Evolutionary conservation across 2,329 filamentous ascomycete species (phyloP).

Genomic region (Pezicula radicicola): DNA sequence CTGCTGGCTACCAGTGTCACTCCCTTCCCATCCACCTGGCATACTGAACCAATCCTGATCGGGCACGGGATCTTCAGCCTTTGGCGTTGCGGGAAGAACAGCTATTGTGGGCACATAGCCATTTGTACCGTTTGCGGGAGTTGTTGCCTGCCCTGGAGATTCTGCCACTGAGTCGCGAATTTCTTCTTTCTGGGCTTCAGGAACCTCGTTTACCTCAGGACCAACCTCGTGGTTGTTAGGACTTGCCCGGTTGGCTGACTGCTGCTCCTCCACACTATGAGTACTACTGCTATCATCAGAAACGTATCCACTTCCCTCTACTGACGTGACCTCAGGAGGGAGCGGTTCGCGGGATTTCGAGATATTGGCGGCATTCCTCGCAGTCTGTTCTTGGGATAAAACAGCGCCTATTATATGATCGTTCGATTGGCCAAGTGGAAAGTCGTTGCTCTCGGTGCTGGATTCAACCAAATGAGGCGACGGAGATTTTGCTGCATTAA

Average conservation of each 20-base stretch:
- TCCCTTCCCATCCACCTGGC: constrained; percentile 61
- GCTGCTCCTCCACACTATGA: constrained; percentile 35
- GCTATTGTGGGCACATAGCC: constrained; percentile 38
- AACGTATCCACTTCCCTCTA: constrained; percentile 62
- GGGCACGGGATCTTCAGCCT: constrained; percentile 30
- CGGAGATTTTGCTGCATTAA: constrained; percentile 22
- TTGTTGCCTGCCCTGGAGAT: not conserved
- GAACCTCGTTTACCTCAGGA: not conserved
- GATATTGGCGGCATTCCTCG: constrained; percentile 53
- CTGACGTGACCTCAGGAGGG: constrained; percentile 67
- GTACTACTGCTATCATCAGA: constrained; percentile 52
- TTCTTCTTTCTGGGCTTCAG: not conserved
- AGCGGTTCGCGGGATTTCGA: constrained; percentile 61
- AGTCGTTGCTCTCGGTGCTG: constrained; percentile 13
- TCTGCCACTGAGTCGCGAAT: no score
- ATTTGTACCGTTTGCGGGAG: constrained; percentile 4
- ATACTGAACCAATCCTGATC: constrained; percentile 29
- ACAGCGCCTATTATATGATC: constrained; percentile 58
- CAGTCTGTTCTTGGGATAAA: constrained; percentile 49
- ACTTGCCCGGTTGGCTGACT: constrained; percentile 9
- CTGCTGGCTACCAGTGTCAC: constrained; percentile 28
- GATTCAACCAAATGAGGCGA: constrained; percentile 24
- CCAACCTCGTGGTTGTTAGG: constrained; percentile 5
- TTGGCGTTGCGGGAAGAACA: constrained; percentile 44
- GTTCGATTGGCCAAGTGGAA: constrained; percentile 42